Conservation (phyloP, 208 protist genomes). For the Naegleria gruberi region DNA sequence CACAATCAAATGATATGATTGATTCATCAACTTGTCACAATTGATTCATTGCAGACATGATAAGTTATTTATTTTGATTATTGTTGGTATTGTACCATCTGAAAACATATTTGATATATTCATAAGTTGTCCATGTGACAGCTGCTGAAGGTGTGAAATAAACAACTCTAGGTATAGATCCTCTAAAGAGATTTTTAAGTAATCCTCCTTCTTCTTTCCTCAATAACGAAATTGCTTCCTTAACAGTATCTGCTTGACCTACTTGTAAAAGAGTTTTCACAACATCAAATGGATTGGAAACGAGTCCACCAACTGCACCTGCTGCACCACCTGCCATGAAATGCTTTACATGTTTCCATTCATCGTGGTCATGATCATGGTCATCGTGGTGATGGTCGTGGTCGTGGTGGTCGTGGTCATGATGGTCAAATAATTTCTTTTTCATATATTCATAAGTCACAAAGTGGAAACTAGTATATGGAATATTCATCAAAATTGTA, state of each 20-base stretch:
- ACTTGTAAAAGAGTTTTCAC: constrained; percentile 79
- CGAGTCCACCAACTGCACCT: constrained; percentile 61
- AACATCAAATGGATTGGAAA: constrained; percentile 79
- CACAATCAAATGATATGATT: too few relatives aligned
- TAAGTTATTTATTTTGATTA: background rate
- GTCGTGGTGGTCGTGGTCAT: background rate
- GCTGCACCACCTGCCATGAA: constrained; percentile 65
- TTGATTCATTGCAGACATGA: background rate
- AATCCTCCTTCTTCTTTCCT: constrained; percentile 25
- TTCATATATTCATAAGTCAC: constrained; percentile 65
- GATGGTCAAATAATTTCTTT: background rate
- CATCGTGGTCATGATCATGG: constrained; percentile 40
- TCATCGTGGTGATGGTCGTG: background rate
- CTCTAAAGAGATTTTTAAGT: constrained; percentile 55
- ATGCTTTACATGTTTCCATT: constrained; percentile 55
- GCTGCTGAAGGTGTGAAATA: constrained; percentile 73
- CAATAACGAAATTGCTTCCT: background rate
- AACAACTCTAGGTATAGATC: constrained; percentile 65
- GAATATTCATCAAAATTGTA: constrained; percentile 80
- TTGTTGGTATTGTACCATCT: background rate
- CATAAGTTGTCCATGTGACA: constrained; percentile 82
- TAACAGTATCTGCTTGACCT: constrained; percentile 36
- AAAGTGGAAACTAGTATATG: constrained; percentile 79
- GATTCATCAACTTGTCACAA: background rate
- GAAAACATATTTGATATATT: constrained; percentile 49